These are phyloP conservation scores for Phytopythium delawarense DNA, from an alignment of 352 stramenopile species.

Conservation along the genomic window DNA sequence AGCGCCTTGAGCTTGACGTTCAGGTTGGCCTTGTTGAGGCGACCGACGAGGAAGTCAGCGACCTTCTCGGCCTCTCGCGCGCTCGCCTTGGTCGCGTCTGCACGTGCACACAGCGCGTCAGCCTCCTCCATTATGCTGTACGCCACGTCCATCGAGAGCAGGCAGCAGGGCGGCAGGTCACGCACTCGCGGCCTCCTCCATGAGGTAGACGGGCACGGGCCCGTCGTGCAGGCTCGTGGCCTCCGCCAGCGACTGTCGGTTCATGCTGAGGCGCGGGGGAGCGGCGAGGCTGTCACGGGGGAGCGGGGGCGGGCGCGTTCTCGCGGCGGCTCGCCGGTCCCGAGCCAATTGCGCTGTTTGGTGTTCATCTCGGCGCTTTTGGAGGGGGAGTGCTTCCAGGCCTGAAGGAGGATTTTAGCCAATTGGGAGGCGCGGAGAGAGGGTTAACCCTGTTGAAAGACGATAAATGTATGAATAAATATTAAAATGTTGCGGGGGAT, in stretches of 20 bases:
- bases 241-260: conserved; percentile 73
- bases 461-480: too few relatives aligned
- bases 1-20: conserved; percentile 85
- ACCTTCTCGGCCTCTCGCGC: conserved; percentile 72
- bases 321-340: background rate
- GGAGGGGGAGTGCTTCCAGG: background rate
- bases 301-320: background rate
- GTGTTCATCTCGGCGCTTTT: background rate
- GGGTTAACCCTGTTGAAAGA: background rate
- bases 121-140: background rate
- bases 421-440: background rate
- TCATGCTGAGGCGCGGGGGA: conserved; percentile 35
- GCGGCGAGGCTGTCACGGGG: background rate
- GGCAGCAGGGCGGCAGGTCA: conserved; percentile 1
- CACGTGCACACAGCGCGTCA: conserved; percentile 8
- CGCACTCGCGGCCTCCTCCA: conserved; percentile 81
- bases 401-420: background rate
- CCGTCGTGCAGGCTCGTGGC: conserved; percentile 83
- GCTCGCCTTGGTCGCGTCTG: conserved; percentile 60
- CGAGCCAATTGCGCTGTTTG: conserved; percentile 1
- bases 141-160: background rate
- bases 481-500: too few relatives aligned
- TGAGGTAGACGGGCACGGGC: conserved; percentile 76
- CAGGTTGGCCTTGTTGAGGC: conserved; percentile 78
- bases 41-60: conserved; percentile 69